These are phyloP conservation scores for Rhinocladiella mackenziei DNA, from an alignment of 2,329 filamentous ascomycete species.

Conservation along the genomic window DNA sequence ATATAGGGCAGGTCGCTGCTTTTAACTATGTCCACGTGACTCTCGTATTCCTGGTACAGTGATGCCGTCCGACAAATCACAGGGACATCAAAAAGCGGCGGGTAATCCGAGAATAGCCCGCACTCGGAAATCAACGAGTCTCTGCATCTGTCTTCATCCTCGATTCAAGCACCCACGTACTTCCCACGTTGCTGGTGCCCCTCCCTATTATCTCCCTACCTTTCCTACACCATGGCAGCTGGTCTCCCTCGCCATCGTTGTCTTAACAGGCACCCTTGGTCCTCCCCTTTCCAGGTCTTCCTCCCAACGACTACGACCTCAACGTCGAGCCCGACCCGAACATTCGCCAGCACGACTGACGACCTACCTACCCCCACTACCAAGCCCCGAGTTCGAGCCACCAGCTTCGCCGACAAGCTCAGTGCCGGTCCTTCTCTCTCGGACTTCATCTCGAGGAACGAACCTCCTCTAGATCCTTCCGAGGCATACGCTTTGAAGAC, in stretches of 20 bases:
- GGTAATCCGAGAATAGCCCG: too few relatives aligned
- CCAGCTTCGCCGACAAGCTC: conserved; percentile 58
- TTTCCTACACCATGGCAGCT: conserved; percentile 17
- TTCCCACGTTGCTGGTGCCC: background rate
- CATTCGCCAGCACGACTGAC: conserved; percentile 44
- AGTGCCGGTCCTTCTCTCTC: conserved; percentile 62
- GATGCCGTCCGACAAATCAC: too few relatives aligned
- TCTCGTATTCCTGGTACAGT: too few relatives aligned
- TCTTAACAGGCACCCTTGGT: conserved; percentile 26
- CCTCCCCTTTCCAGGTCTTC: conserved; percentile 29
- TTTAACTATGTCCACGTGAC: too few relatives aligned
- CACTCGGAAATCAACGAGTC: too few relatives aligned
- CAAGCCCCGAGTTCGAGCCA: conserved; percentile 42
- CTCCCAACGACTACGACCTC: conserved; percentile 14
- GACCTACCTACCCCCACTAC: conserved; percentile 36
- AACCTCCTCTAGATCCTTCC: conserved; percentile 40
- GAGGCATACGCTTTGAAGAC: conserved; percentile 60
- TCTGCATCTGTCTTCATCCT: too few relatives aligned
- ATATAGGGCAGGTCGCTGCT: too few relatives aligned
- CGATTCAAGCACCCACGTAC: too few relatives aligned
- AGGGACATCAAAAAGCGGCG: too few relatives aligned
- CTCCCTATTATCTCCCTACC: conserved; percentile 2
- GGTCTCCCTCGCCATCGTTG: conserved; percentile 23
- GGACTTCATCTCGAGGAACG: conserved; percentile 55
- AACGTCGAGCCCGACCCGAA: conserved; percentile 27